A percentile compares a stretch with the other conserved stretches of the same genome.
Evolutionary conservation across 2,329 filamentous ascomycete species (phyloP).

Genomic region (Fusarium stilboides): DNA sequence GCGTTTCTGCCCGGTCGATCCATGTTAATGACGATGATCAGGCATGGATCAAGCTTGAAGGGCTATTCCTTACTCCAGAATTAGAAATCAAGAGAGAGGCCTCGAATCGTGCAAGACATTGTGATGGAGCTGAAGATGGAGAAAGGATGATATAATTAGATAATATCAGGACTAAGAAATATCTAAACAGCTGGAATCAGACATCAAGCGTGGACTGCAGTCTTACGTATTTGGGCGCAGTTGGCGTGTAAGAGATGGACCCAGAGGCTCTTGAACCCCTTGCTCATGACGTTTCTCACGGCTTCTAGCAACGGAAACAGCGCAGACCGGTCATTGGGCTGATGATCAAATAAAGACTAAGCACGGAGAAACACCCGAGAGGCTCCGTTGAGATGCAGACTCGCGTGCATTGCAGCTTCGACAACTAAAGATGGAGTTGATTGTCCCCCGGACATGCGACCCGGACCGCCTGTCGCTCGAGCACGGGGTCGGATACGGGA

Average conservation of each 20-base stretch:
- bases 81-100: background rate
- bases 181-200: background rate
- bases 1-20: background rate
- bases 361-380: constrained; percentile 31
- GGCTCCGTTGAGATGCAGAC: constrained; percentile 27
- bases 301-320: constrained; percentile 35
- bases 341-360: constrained; percentile 3
- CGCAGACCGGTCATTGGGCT: constrained; percentile 19
- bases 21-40: background rate
- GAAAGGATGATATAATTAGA: constrained; percentile 21
- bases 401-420: constrained; percentile 19
- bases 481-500: constrained; percentile 52
- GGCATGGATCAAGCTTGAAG: background rate
- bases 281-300: constrained; percentile 37
- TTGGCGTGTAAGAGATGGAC: constrained; percentile 4
- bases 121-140: constrained; percentile 18
- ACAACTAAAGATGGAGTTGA: constrained; percentile 29
- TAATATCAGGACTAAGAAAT: constrained; percentile 1
- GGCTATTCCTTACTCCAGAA: constrained; percentile 17
- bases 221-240: constrained; percentile 8
- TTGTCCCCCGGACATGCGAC: constrained; percentile 24
- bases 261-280: constrained; percentile 14
- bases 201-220: constrained; percentile 9
- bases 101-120: constrained; percentile 17
- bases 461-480: constrained; percentile 51